Conservation (phyloP, 2,329 filamentous ascomycete genomes). For the Coniella lustricola region DNA sequence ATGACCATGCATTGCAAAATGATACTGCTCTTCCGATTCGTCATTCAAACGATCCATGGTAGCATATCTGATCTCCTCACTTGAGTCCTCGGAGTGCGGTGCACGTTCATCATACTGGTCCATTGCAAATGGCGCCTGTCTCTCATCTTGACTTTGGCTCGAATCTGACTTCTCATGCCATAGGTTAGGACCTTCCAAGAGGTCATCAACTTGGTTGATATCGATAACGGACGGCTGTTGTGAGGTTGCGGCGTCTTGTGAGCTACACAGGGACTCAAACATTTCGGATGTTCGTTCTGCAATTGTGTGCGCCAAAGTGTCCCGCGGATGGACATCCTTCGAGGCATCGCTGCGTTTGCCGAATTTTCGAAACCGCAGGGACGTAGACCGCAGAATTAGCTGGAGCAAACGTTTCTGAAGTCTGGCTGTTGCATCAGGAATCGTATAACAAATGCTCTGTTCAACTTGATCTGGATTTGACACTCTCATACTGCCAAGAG, state of each 20-base stretch:
- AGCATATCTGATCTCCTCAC: too few relatives aligned
- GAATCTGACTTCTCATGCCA: not conserved
- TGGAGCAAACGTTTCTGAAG: not conserved
- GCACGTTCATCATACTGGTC: too few relatives aligned
- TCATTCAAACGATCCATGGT: too few relatives aligned
- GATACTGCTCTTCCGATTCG: too few relatives aligned
- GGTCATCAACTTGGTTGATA: too few relatives aligned
- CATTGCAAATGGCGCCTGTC: too few relatives aligned
- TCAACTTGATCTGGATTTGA: constrained; percentile 2
- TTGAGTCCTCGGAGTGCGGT: too few relatives aligned
- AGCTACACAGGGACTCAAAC: not conserved
- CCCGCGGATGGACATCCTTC: not conserved
- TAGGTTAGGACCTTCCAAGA: too few relatives aligned
- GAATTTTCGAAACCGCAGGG: not conserved
- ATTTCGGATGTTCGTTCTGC: not conserved
- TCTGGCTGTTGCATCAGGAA: not conserved
- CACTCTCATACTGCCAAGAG: constrained; percentile 4
- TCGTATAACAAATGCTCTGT: not conserved
- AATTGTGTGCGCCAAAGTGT: not conserved
- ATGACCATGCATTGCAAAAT: too few relatives aligned
- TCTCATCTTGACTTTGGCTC: too few relatives aligned
- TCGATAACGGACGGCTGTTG: too few relatives aligned
- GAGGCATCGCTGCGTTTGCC: not conserved
- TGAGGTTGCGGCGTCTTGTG: not conserved
- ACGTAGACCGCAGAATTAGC: constrained; percentile 1